Conservation (phyloP, 306 rosid genomes). For the Comarum palustre region DNA sequence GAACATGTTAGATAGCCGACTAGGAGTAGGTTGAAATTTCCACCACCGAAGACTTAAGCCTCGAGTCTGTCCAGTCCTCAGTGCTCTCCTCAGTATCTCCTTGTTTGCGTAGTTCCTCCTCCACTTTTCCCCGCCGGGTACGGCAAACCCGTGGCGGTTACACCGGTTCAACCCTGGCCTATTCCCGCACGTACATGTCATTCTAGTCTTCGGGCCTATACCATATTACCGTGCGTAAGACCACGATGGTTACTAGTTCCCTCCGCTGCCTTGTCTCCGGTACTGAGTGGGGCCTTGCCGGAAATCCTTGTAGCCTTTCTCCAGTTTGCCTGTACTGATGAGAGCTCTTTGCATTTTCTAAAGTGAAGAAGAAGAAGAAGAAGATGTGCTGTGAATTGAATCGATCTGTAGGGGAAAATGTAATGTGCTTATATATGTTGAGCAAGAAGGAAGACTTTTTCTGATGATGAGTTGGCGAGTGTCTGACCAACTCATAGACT, state of each 20-base stretch:
- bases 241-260: slow-evolving; percentile 2
- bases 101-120: slow-evolving; percentile 50
- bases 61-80: slow-evolving; percentile 41
- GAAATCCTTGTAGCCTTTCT: slow-evolving; percentile 20
- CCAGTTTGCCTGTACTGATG: slow-evolving; percentile 4
- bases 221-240: slow-evolving; percentile 18
- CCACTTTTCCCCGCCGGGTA: slow-evolving; percentile 42
- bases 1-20: slow-evolving; percentile 86
- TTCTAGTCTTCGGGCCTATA: slow-evolving; percentile 33
- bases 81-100: slow-evolving; percentile 71
- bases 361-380: not conserved
- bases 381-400: not conserved
- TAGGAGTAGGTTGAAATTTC: slow-evolving; percentile 82
- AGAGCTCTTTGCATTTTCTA: slow-evolving; percentile 35
- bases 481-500: not conserved
- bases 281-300: slow-evolving; percentile 18
- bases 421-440: not conserved
- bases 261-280: slow-evolving; percentile 11
- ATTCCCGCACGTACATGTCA: slow-evolving; percentile 41
- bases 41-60: slow-evolving; percentile 63
- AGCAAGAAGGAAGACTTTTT: not conserved
- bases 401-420: not conserved
- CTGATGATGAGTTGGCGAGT: not conserved
- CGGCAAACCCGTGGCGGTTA: slow-evolving; percentile 45
- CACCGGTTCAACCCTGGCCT: slow-evolving; percentile 52